Percentiles rank a stretch among this genome's conserved stretches.
phyloP scores from a whole-genome alignment of 257 asterid species.

The Nicotiana tabacum region DNA sequence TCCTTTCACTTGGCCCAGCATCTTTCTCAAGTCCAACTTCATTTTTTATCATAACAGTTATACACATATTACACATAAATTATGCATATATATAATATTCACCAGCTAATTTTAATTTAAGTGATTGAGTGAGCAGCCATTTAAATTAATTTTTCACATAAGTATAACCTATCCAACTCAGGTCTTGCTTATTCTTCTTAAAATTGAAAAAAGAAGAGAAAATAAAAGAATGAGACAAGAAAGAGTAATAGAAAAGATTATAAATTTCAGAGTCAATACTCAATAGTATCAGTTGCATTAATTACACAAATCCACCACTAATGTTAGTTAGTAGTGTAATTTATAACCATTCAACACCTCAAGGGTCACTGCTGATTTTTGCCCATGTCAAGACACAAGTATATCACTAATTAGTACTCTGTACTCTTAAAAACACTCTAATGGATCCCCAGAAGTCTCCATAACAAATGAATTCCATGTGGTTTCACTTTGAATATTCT shows the following conservation, averaged over 20 bases:
- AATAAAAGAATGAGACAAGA: not conserved
- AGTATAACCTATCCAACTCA: too few relatives aligned
- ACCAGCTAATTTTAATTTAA: too few relatives aligned
- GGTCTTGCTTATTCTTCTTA: too few relatives aligned
- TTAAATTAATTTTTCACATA: too few relatives aligned
- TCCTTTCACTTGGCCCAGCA: too few relatives aligned
- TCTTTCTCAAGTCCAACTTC: too few relatives aligned
- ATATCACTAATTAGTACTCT: not conserved
- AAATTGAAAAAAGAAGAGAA: too few relatives aligned
- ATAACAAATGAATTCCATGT: not conserved
- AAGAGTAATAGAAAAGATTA: not conserved
- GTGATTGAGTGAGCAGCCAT: too few relatives aligned
- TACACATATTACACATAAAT: too few relatives aligned
- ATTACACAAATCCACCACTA: constrained; percentile 18
- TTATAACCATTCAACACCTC: constrained; percentile 3
- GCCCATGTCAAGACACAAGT: not conserved
- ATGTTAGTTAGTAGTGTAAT: not conserved
- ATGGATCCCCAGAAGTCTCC: not conserved
- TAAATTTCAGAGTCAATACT: constrained; percentile 15
- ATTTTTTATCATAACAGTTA: too few relatives aligned
- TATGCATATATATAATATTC: too few relatives aligned
- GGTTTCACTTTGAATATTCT: not conserved
- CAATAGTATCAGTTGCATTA: constrained; percentile 25
- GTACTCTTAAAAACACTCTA: not conserved
- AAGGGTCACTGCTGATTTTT: not conserved